These are phyloP conservation scores for Phyllosticta citrichinensis DNA, from an alignment of 2,329 filamentous ascomycete species.

Conservation along the genomic window DNA sequence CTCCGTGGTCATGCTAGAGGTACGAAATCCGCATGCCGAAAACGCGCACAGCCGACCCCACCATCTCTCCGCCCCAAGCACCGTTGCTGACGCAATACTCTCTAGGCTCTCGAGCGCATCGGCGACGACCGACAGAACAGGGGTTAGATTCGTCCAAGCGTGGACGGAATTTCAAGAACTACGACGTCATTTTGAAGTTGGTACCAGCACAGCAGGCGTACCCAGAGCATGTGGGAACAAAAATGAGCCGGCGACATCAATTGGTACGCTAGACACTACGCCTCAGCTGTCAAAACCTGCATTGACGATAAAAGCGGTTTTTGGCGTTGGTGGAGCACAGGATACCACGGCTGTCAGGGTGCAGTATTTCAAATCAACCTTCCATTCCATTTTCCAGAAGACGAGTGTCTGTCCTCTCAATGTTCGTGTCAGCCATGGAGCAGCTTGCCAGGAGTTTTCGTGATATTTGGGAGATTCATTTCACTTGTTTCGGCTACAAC, in stretches of 20 bases:
- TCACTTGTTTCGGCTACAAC: neutral
- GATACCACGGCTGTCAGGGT: neutral
- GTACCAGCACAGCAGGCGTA: neutral
- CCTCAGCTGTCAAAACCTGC: neutral
- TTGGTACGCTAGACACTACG: neutral
- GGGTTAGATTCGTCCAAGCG: constrained; percentile 9
- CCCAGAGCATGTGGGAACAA: neutral
- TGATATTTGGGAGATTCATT: neutral
- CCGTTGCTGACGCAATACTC: neutral
- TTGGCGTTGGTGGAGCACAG: neutral
- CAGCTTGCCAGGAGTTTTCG: neutral
- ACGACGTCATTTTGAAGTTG: neutral
- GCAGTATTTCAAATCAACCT: neutral
- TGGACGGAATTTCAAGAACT: neutral
- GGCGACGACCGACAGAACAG: constrained; percentile 16
- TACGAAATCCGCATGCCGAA: constrained; percentile 4
- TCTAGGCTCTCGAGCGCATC: constrained; percentile 29
- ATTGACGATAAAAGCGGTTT: neutral
- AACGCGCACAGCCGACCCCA: neutral
- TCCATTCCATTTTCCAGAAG: neutral
- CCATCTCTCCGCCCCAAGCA: neutral
- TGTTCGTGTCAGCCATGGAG: neutral
- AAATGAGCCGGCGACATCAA: neutral
- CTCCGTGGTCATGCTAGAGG: constrained; percentile 96
- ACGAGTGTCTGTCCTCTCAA: neutral